Base-by-base conservation (phyloP, 768 basidiomycete species). In the Suillus alpinus region DNA sequence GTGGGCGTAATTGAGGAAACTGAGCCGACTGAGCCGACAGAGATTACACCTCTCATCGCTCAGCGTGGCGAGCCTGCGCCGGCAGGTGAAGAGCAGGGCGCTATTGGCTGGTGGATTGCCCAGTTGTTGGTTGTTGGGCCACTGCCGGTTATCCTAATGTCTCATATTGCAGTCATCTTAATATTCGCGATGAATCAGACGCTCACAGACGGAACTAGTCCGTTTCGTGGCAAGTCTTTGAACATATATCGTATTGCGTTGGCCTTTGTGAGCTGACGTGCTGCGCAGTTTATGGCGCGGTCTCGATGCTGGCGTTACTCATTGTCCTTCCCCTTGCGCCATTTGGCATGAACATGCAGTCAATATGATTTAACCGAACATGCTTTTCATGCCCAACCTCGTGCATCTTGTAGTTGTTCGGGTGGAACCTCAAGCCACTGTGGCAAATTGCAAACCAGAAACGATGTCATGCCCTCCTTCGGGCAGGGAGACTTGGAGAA, bases 241-340 rank as follows among this genome's bases (percentile, higher is more conserved):
- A 26, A 37, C 2, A 8, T 2, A 36, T 53, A 0, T 23, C 41
- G 41, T n/a, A 31, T 13, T 41, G 37, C 12, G 9, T 20, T 31
- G 16, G 6, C 7, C 29, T 43, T 20, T 13, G 53, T 58, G 10
- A 64, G 59, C 44, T 55, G n/a, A 37, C 53, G 41, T 36, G 16
- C 7, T 56, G 9, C 53, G 12, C 63, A 88, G 87, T 87, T 1
- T 90, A 89, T 64, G 68, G 70, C 2, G 63, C 68, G 0, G 64
- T 83, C 3, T 79, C 83, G 0, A 16, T 84, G 1, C 62, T 88
- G 10, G 76, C 81, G 1, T 68, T 82, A 29, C 67, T 89, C 39
- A 72, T 86, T 26, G 66, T 86, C 62, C 65, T 89, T 8, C 89
- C 89, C 3, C 65, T 89, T 52, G 77, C 83, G 2, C 89, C 89